Evolutionary conservation across 352 stramenopile species (phyloP).

Genomic region (Phytophthora sp.): DNA sequence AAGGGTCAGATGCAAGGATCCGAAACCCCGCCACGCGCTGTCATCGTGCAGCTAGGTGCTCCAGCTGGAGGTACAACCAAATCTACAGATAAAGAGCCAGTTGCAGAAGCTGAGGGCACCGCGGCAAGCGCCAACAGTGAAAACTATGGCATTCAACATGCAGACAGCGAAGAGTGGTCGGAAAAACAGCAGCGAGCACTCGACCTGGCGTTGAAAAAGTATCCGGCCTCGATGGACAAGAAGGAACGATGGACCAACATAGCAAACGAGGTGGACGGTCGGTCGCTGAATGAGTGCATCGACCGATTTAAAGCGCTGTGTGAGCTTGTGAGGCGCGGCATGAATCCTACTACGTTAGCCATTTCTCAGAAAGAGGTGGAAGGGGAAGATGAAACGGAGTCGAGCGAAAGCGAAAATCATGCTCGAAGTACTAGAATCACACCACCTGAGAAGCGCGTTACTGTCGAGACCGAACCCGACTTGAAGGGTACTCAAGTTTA

Average conservation of each 20-base stretch:
- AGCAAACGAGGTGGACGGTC: slow-evolving; percentile 63
- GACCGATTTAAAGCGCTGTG: slow-evolving; percentile 78
- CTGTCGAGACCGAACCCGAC: slow-evolving; percentile 62
- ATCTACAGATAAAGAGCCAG: neutral
- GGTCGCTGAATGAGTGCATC: slow-evolving; percentile 84
- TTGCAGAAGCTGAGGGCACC: neutral
- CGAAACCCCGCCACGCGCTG: slow-evolving; percentile 3
- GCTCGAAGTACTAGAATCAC: slow-evolving; percentile 56
- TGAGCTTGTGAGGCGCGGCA: slow-evolving; percentile 47
- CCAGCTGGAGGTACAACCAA: neutral
- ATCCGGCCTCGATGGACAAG: slow-evolving; percentile 76
- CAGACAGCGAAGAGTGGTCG: slow-evolving; percentile 56
- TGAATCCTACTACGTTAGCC: slow-evolving; percentile 20
- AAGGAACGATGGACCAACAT: slow-evolving; percentile 74
- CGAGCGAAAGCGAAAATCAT: slow-evolving; percentile 22
- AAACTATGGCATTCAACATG: neutral
- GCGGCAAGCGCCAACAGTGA: neutral
- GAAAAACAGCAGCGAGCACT: slow-evolving; percentile 67
- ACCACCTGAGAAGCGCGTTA: slow-evolving; percentile 45
- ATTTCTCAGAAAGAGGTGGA: slow-evolving; percentile 17
- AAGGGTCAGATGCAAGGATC: slow-evolving; percentile 3
- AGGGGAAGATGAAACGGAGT: slow-evolving; percentile 23
- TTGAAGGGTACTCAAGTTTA: slow-evolving; percentile 57
- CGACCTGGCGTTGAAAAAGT: slow-evolving; percentile 74
- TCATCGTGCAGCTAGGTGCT: slow-evolving; percentile 29